These are phyloP conservation scores for Umbelopsis isabellina DNA, from an alignment of 192 early-diverging fungal species.

Conservation along the genomic window DNA sequence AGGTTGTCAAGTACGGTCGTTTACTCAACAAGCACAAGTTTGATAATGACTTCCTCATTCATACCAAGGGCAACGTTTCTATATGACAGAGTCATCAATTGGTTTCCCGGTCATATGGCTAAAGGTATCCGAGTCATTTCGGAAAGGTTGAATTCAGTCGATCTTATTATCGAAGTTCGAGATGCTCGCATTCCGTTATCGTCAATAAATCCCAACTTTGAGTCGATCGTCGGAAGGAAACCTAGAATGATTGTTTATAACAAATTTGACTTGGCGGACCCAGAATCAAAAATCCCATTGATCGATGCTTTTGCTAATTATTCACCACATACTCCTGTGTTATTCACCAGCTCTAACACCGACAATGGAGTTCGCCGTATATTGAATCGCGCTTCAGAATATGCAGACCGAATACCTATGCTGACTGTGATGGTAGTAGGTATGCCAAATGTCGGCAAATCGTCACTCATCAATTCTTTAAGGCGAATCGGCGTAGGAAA, in stretches of 20 bases:
- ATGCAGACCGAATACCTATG: conserved; percentile 44
- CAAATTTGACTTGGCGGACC: conserved; percentile 87
- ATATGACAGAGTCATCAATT: conserved; percentile 75
- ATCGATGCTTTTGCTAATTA: conserved; percentile 34
- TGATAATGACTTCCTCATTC: conserved; percentile 21
- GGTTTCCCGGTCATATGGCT: conserved; percentile 90
- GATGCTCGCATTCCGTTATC: conserved; percentile 95
- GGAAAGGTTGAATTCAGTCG: conserved; percentile 70
- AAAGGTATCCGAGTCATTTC: conserved; percentile 76
- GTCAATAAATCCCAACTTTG: conserved; percentile 83
- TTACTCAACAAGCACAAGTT: not conserved
- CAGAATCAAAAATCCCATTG: conserved; percentile 43
- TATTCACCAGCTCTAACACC: conserved; percentile 67
- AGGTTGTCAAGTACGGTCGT: not conserved
- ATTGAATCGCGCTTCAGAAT: conserved; percentile 64
- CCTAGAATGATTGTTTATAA: conserved; percentile 88
- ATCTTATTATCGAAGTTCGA: conserved; percentile 91
- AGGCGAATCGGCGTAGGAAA: conserved; percentile 75
- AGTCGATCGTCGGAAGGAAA: conserved; percentile 64
- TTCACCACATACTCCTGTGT: conserved; percentile 49
- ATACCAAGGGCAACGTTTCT: conserved; percentile 29
- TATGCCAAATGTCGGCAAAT: conserved; percentile 97
- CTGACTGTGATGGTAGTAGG: conserved; percentile 84
- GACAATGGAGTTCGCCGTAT: conserved; percentile 70
- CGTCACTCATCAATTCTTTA: conserved; percentile 87